Evolutionary conservation across 208 protist species (phyloP).

Genomic region (Leishmania major): DNA sequence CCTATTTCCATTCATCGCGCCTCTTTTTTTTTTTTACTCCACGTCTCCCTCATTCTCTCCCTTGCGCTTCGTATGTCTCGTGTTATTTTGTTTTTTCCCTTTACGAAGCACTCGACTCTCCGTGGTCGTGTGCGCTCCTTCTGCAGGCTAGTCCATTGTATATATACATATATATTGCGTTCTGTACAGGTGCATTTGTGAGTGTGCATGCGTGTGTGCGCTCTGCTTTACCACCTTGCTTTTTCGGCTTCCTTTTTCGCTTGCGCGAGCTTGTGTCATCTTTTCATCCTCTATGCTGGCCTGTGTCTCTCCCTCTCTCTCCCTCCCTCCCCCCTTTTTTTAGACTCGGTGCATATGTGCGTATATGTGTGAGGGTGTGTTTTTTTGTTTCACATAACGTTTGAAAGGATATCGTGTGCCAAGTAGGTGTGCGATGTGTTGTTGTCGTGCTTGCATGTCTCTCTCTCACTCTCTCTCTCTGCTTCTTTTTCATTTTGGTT

Average conservation of each 20-base stretch:
- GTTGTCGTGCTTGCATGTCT: neutral
- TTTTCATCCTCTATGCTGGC: neutral
- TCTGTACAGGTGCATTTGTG: neutral
- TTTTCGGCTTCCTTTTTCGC: neutral
- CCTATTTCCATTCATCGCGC: neutral
- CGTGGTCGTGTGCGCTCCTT: neutral
- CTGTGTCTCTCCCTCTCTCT: neutral
- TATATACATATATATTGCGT: neutral
- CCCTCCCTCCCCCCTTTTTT: neutral
- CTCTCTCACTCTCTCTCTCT: neutral
- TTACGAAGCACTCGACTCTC: neutral
- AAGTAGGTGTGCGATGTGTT: neutral
- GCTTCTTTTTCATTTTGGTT: neutral
- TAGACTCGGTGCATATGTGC: neutral
- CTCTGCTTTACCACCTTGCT: neutral
- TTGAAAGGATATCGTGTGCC: neutral
- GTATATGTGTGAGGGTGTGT: neutral
- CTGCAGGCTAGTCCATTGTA: neutral
- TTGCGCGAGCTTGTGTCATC: too few relatives aligned
- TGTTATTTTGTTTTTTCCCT: neutral
- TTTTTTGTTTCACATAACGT: neutral
- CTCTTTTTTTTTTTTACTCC: neutral
- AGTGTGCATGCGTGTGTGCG: neutral
- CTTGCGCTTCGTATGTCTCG: neutral
- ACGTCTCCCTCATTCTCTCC: neutral